Base-by-base conservation (phyloP, 2,329 filamentous ascomycete genomes). In the Hymenoscyphus fructigenus region DNA sequence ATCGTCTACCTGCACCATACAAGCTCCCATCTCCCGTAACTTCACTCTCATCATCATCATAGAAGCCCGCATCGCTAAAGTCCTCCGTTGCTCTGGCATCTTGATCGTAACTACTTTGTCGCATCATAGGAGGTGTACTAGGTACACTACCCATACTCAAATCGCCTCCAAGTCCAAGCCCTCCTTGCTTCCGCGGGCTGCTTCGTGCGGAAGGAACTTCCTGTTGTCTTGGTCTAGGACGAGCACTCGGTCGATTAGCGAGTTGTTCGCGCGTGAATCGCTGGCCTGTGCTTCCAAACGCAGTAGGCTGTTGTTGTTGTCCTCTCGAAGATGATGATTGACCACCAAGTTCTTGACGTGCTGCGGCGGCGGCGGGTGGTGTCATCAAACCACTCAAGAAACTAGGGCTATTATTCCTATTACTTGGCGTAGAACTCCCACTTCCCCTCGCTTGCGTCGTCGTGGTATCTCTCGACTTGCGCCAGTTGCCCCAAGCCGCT, bases 401-500 rank as follows among this genome's bases (percentile, higher is more conserved):
- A 59, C 83, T 86, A 0, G 77, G 75, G 56, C 59, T 63, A 47
- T 80, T 78, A 29, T 57, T 66, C 34, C 68, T 70, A 7, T 23
- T 23, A 5, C 65, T 69, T 7, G 65, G 68, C 15, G 69, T 73
- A n/a, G n/a, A n/a, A 14, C 61, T 64, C 23, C 76, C 76, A 47
- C 74, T 73, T 63, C 36, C 50, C 34, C 17, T n/a, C 26, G 50
- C 57, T 15, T 64, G 67, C 70, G 66, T 65, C 15, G 73, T 75
- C 34, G 73, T 62, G 36, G 61, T 84, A 86, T 41, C 62, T 61
- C 70, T 60, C 4, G 69, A 68, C 75, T 90, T 94, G 61, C 93
- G 89, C 94, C 94, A 97, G 77, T 90, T 97, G 57, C 92, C 93
- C 87, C 93, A 96, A n/a, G 93, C 94, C n/a, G 93, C 92, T n/a